Conservation (phyloP, 1,284 basidiomycete species). For the Taiwanofungus camphoratus region DNA sequence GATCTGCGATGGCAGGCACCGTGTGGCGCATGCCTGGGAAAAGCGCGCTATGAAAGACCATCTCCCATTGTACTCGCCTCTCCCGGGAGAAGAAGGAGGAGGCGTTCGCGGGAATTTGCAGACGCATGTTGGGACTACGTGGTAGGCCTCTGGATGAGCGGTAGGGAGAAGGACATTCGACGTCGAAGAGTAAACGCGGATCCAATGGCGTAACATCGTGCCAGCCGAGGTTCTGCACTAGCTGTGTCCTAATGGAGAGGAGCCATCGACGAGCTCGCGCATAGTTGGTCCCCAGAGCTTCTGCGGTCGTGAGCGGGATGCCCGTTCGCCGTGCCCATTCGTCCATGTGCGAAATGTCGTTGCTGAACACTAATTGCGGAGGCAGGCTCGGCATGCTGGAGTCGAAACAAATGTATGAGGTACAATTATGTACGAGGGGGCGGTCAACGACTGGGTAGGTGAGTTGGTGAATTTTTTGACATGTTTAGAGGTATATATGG, state of each 20-base stretch:
- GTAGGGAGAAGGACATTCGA: conserved; percentile 72
- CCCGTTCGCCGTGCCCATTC: conserved; percentile 71
- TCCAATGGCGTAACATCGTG: conserved; percentile 53
- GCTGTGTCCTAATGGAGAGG: conserved; percentile 49
- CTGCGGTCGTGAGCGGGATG: conserved; percentile 74
- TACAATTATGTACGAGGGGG: conserved; percentile 13
- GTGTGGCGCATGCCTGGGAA: conserved; percentile 76
- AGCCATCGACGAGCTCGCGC: conserved; percentile 74
- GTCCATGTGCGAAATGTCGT: conserved; percentile 73
- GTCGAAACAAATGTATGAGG: conserved; percentile 10
- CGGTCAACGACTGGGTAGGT: conserved; percentile 14
- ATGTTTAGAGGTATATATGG: conserved; percentile 19
- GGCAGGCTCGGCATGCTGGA: conserved; percentile 28
- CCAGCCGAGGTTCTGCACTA: conserved; percentile 66
- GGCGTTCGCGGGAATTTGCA: conserved; percentile 70
- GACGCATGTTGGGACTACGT: conserved; percentile 62
- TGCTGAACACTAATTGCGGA: conserved; percentile 66
- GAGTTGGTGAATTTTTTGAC: conserved; percentile 15
- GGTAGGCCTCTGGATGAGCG: conserved; percentile 68
- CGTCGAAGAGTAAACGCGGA: conserved; percentile 66
- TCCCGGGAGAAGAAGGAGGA: conserved; percentile 80
- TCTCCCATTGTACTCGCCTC: conserved; percentile 78
- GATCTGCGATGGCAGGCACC: conserved; percentile 70
- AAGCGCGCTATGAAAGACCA: conserved; percentile 80
- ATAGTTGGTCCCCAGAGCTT: conserved; percentile 71